Percentiles rank a stretch among this genome's conserved stretches.
These are phyloP conservation scores for Colletotrichum somersetense DNA, from an alignment of 2,329 filamentous ascomycete species.

Conservation along the genomic window DNA sequence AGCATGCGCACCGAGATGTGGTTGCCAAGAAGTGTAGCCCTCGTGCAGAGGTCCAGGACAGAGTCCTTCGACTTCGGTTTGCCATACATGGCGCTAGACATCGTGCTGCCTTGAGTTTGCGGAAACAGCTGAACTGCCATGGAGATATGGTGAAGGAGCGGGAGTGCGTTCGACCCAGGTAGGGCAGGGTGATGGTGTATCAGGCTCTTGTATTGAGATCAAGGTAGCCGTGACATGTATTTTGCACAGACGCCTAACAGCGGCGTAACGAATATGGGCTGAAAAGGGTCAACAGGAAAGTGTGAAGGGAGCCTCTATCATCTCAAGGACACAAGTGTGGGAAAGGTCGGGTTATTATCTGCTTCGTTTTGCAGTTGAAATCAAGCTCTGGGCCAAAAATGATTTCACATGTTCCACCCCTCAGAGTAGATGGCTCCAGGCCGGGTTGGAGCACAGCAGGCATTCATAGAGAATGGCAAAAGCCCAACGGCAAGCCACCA, in stretches of 20 bases:
- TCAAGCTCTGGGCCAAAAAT: slow-evolving; percentile 13
- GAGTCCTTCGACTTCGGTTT: slow-evolving; percentile 46
- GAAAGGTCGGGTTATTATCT: slow-evolving; percentile 33
- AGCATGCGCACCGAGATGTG: slow-evolving; percentile 74
- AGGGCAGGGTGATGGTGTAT: not conserved
- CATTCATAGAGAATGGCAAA: slow-evolving; percentile 12
- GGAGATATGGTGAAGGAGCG: not conserved
- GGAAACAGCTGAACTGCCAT: slow-evolving; percentile 19
- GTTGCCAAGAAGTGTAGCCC: slow-evolving; percentile 71
- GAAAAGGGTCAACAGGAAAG: not conserved
- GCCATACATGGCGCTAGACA: slow-evolving; percentile 23
- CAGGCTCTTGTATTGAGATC: slow-evolving; percentile 1
- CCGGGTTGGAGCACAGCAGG: slow-evolving; percentile 26
- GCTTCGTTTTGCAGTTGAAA: not conserved
- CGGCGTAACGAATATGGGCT: not conserved
- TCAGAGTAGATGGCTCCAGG: slow-evolving; percentile 8
- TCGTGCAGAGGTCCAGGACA: slow-evolving; percentile 65
- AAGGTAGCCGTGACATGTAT: not conserved
- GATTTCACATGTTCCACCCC: not conserved
- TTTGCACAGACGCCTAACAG: slow-evolving; percentile 7
- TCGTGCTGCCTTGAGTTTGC: slow-evolving; percentile 11
- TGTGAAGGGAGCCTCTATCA: slow-evolving; percentile 1
- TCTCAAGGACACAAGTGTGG: slow-evolving; percentile 5
- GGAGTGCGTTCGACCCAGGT: not conserved
- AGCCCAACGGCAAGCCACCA: slow-evolving; percentile 31